Percentiles rank a stretch among this genome's conserved stretches.
Evolutionary conservation across 2,329 filamentous ascomycete genomes (phyloP).

Genomic region (Aspergillus eucalypticola): DNA sequence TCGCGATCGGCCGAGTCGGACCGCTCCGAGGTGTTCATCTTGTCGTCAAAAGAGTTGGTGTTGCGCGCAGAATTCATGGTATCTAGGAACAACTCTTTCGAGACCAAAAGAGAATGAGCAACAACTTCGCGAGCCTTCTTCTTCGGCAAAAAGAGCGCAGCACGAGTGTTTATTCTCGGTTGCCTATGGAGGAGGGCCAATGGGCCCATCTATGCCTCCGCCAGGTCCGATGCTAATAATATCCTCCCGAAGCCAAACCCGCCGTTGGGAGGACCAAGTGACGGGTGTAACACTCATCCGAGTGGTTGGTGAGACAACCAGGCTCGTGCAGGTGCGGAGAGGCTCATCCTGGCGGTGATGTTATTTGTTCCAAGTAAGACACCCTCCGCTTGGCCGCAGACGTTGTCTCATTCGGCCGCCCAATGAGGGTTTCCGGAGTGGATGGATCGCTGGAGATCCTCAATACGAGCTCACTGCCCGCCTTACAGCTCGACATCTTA

Average conservation of each 20-base stretch:
- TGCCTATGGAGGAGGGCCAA: background rate
- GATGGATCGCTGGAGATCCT: background rate
- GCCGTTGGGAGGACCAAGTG: background rate
- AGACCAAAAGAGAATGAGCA: background rate
- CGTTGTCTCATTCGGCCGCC: background rate
- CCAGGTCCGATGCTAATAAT: conserved; percentile 6
- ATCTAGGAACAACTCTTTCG: background rate
- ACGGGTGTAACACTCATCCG: conserved; percentile 2
- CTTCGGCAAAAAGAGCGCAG: background rate
- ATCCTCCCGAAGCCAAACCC: background rate
- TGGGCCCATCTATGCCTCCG: background rate
- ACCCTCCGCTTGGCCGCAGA: conserved; percentile 6
- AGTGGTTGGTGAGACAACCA: background rate
- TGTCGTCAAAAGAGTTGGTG: conserved; percentile 3
- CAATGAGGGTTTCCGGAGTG: background rate
- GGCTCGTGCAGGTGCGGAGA: conserved; percentile 6
- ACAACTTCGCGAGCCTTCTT: background rate
- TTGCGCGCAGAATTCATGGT: background rate
- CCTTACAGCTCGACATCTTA: background rate
- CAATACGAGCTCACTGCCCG: conserved; percentile 2
- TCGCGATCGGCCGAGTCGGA: background rate
- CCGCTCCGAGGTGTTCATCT: background rate
- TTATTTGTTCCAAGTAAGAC: conserved; percentile 10
- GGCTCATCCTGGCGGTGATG: background rate
- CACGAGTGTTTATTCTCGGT: conserved; percentile 1